These are phyloP conservation scores for Wickerhamiella siamensis DNA, from an alignment of 805 yeast species.

Conservation along the genomic window DNA sequence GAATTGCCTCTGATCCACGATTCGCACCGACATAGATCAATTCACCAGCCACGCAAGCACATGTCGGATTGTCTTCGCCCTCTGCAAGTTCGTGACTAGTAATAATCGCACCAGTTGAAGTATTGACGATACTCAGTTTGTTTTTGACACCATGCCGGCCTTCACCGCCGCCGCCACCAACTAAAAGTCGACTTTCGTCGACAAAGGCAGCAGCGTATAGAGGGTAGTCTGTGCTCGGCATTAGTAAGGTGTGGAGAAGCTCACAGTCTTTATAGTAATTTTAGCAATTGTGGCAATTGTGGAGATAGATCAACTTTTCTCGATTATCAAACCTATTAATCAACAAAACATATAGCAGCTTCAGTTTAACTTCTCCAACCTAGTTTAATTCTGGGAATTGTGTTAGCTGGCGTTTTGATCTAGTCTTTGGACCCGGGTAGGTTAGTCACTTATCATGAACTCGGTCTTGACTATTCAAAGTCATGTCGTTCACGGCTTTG, in stretches of 20 bases:
- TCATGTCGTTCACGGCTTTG: constrained; percentile 92
- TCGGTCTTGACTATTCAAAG: constrained; percentile 52
- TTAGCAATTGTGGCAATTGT: too few relatives aligned
- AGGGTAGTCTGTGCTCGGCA: constrained; percentile 33
- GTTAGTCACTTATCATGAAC: constrained; percentile 2
- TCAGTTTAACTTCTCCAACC: too few relatives aligned
- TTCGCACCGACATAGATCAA: constrained; percentile 63
- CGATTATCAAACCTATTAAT: too few relatives aligned
- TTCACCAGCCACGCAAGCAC: constrained; percentile 42
- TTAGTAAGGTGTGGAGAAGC: too few relatives aligned
- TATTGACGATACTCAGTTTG: constrained; percentile 32
- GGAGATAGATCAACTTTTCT: too few relatives aligned
- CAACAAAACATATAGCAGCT: too few relatives aligned
- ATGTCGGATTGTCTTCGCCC: constrained; percentile 74
- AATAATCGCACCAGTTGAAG: constrained; percentile 5
- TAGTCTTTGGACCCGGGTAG: too few relatives aligned
- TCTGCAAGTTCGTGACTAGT: constrained; percentile 16
- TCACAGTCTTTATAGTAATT: too few relatives aligned
- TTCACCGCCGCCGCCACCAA: constrained; percentile 94
- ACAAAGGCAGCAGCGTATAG: constrained; percentile 65
- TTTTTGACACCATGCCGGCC: constrained; percentile 82
- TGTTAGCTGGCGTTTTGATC: too few relatives aligned
- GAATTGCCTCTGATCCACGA: constrained; percentile 44
- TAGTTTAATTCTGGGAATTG: too few relatives aligned
- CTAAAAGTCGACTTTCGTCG: constrained; percentile 43